Evolutionary conservation across 257 asterid species (phyloP).

Genomic region (Mitragyna speciosa): DNA sequence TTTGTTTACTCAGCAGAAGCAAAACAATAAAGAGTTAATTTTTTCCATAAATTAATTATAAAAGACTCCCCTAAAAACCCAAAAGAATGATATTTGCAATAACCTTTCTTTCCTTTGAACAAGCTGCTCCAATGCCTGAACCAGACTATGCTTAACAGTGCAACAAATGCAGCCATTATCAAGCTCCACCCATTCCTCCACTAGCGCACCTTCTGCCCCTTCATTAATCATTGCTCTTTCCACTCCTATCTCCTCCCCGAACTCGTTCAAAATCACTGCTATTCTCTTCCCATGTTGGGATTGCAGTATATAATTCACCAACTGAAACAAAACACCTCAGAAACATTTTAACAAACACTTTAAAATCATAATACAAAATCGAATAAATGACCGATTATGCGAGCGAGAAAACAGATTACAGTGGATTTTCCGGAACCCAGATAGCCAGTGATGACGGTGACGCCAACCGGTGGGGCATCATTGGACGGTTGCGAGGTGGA

Average conservation of each 20-base stretch:
- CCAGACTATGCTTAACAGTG: slow-evolving; percentile 94
- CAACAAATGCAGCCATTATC: slow-evolving; percentile 97
- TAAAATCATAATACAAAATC: background rate
- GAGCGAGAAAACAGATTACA: slow-evolving; percentile 30
- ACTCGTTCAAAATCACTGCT: slow-evolving; percentile 92
- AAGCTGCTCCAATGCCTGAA: slow-evolving; percentile 97
- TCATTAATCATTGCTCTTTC: slow-evolving; percentile 98
- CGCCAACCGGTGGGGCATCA: slow-evolving; percentile 65
- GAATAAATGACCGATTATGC: background rate
- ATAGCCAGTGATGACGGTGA: slow-evolving; percentile 95
- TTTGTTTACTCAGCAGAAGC: no score
- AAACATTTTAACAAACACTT: background rate
- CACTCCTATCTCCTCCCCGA: slow-evolving; percentile 95
- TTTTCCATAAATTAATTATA: no score
- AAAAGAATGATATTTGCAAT: no score
- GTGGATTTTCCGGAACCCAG: slow-evolving; percentile 99
- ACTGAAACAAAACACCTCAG: slow-evolving; percentile 33
- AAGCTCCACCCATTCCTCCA: slow-evolving; percentile 99
- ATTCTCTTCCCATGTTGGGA: slow-evolving; percentile 83
- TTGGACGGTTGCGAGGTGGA: slow-evolving; percentile 17
- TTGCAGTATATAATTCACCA: slow-evolving; percentile 77
- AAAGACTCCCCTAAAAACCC: no score
- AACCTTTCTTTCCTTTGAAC: slow-evolving; percentile 96
- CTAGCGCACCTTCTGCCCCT: slow-evolving; percentile 89
- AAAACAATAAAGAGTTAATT: no score